Conservation (phyloP, 768 basidiomycete genomes). For the Vararia minispora region DNA sequence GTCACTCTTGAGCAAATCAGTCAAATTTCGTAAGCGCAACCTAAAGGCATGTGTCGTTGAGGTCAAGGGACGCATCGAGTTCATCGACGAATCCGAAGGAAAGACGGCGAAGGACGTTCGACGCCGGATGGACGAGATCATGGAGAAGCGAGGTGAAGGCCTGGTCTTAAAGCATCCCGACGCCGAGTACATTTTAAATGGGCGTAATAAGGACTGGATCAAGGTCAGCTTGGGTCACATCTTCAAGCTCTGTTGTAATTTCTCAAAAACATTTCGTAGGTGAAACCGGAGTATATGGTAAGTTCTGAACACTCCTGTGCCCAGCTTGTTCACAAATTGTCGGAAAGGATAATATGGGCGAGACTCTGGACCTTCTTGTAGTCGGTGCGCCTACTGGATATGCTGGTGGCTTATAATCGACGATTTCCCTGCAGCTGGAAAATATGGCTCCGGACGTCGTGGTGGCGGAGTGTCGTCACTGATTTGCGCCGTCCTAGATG, state of each 20-base stretch:
- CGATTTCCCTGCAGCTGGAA: slow-evolving; percentile 44
- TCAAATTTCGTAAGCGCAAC: slow-evolving; percentile 71
- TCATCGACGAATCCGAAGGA: slow-evolving; percentile 59
- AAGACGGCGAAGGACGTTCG: slow-evolving; percentile 76
- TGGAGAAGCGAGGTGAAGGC: slow-evolving; percentile 84
- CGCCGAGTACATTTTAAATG: slow-evolving; percentile 76
- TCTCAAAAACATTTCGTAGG: slow-evolving; percentile 24
- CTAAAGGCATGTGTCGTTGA: slow-evolving; percentile 55
- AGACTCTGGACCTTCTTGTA: slow-evolving; percentile 87
- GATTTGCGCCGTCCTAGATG: slow-evolving; percentile 82
- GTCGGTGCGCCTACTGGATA: slow-evolving; percentile 45
- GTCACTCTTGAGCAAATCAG: slow-evolving; percentile 61
- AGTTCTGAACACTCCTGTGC: slow-evolving; percentile 8
- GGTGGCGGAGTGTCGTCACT: slow-evolving; percentile 85
- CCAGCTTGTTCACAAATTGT: neutral
- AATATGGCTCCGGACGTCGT: slow-evolving; percentile 80
- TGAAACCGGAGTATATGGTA: slow-evolving; percentile 85
- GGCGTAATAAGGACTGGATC: slow-evolving; percentile 86
- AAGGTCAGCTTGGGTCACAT: slow-evolving; percentile 40
- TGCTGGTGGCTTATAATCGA: neutral
- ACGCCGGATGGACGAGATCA: slow-evolving; percentile 67
- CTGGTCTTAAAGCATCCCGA: slow-evolving; percentile 82
- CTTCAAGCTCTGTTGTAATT: neutral
- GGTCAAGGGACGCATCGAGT: slow-evolving; percentile 74
- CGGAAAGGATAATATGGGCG: slow-evolving; percentile 76